Base-by-base conservation (phyloP, 129 eudicot genomes). In the Artemisia annua region DNA sequence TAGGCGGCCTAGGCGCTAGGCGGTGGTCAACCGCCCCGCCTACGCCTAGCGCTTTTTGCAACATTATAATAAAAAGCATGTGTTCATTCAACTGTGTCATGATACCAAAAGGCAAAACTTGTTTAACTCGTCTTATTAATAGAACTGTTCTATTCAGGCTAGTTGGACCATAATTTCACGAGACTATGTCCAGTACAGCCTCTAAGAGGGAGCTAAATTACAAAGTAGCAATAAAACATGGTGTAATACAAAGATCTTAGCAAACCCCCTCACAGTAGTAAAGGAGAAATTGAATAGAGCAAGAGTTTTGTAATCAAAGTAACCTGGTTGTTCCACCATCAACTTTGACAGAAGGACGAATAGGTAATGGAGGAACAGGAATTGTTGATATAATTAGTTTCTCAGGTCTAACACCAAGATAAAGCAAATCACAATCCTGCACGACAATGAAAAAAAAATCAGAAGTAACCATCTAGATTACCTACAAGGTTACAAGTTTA, bases 371-470 rank as follows among this genome's bases (percentile, higher is more conserved):
- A 60, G 97, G 97, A 67, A 95, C 97, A 30, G 85, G 82, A 70
- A 95, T 88, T 76, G 77, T 82, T 51, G 89, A 90, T 55, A 88
- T 73, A 26, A 95, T 70, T 76, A 95, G 91, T 48, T 90, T 95
- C 79, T 95, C 97, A 2, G 99, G 99, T 85, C 96, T 90, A 76
- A 86, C 97, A 52, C 66, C 77, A 49, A 88, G 86, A 83, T 88
- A 95, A 73, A 95, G 99, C 87, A 95, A 70, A 73, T 88, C 96
- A 69, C 99, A 95, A 70, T 90, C 97, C 99, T 94, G 96, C 62
- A 69, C 58, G 14, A 78, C 56, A 63, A 74, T 46, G 16, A 26
- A 63, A 62, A 56, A n/a, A 54, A 1, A 56, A 53, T 39, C 15
- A 16, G 65, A 77, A 46, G 75, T 48, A 12, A 55, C 20, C 20